These are phyloP conservation scores for Chamaecrista fasciculata DNA, from an alignment of 306 rosid species.

Conservation along the genomic window DNA sequence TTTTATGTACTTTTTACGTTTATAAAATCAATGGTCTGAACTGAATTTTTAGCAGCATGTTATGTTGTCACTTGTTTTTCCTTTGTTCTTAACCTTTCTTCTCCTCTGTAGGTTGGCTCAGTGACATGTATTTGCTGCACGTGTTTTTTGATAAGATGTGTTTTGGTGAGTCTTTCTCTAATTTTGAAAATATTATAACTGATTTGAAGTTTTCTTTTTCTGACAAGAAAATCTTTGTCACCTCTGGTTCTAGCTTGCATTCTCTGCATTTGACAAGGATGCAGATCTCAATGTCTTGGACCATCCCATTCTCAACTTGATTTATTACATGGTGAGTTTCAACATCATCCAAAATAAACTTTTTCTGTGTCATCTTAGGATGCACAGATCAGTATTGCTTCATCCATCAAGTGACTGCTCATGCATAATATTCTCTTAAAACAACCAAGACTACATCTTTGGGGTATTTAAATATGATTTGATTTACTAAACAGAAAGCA, in stretches of 20 bases:
- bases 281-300: slow-evolving; percentile 54
- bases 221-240: slow-evolving; percentile 25
- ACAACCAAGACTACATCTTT: neutral
- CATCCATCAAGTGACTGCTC: neutral
- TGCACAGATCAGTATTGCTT: neutral
- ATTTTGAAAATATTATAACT: neutral
- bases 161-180: slow-evolving; percentile 56
- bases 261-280: slow-evolving; percentile 50
- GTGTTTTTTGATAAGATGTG: slow-evolving; percentile 76
- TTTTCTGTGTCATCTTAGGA: neutral
- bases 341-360: neutral
- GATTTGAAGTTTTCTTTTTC: neutral
- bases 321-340: slow-evolving; percentile 64
- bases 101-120: slow-evolving; percentile 60
- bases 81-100: slow-evolving; percentile 22
- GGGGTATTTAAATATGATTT: neutral
- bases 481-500: neutral
- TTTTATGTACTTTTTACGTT: no score
- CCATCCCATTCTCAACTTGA: slow-evolving; percentile 64
- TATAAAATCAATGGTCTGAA: no score
- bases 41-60: no score
- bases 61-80: neutral
- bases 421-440: neutral
- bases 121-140: slow-evolving; percentile 71
- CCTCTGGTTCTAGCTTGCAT: slow-evolving; percentile 47